Evolutionary conservation across 345 rosid species (phyloP).

Genomic region (Lepidium didymum): DNA sequence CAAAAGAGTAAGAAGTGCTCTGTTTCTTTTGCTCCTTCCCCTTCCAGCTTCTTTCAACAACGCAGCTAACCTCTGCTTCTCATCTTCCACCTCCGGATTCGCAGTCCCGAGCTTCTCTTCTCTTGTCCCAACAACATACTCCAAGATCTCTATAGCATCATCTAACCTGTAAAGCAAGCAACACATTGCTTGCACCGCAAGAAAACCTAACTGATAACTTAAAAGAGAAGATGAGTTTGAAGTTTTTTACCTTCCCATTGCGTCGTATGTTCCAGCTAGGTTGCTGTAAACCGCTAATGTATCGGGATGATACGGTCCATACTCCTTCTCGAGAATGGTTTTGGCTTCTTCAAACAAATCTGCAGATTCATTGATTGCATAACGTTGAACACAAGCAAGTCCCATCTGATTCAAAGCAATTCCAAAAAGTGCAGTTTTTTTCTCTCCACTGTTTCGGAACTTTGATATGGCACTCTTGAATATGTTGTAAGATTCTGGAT

Average conservation of each 20-base stretch:
- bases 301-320: constrained; percentile 88
- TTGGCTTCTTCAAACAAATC: constrained; percentile 88
- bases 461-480: constrained; percentile 59
- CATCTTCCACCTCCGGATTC: constrained; percentile 81
- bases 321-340: constrained; percentile 69
- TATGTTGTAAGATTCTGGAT: constrained; percentile 54
- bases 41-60: constrained; percentile 87
- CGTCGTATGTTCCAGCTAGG: constrained; percentile 95
- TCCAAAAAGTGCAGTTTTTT: constrained; percentile 68
- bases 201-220: not conserved
- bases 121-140: constrained; percentile 77
- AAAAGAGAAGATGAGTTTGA: not conserved
- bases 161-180: constrained; percentile 45
- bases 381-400: constrained; percentile 68
- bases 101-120: constrained; percentile 98
- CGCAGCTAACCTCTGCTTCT: constrained; percentile 63
- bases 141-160: constrained; percentile 87
- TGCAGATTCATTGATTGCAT: constrained; percentile 75
- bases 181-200: not conserved
- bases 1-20: constrained; percentile 62
- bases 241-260: constrained; percentile 77
- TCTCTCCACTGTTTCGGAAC: constrained; percentile 76
- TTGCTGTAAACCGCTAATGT: constrained; percentile 89
- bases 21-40: constrained; percentile 63
- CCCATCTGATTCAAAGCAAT: constrained; percentile 91